These are phyloP conservation scores for Xylaria flabelliformis DNA, from an alignment of 495 filamentous ascomycete species.

Conservation along the genomic window DNA sequence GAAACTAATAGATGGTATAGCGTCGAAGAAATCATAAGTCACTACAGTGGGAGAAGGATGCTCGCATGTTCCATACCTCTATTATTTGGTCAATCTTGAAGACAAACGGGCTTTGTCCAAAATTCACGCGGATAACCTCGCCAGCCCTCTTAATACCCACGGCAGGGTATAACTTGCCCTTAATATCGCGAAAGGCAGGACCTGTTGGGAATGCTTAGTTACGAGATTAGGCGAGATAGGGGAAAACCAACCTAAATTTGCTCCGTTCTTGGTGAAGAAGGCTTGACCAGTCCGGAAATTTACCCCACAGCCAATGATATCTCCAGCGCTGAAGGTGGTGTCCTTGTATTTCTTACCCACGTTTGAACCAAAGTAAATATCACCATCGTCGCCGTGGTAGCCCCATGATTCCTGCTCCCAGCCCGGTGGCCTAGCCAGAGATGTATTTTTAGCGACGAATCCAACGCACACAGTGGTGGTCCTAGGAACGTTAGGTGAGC, in stretches of 20 bases:
- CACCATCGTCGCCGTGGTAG: conserved; percentile 96
- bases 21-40: not conserved
- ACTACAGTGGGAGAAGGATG: not conserved
- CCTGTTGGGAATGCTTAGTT: conserved; percentile 53
- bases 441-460: conserved; percentile 77
- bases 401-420: conserved; percentile 98
- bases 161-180: conserved; percentile 76
- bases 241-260: conserved; percentile 67
- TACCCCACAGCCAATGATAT: conserved; percentile 90
- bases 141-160: conserved; percentile 92
- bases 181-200: conserved; percentile 80
- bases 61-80: conserved; percentile 59
- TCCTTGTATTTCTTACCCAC: conserved; percentile 76
- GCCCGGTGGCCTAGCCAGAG: conserved; percentile 82
- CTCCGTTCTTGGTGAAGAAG: conserved; percentile 96
- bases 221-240: not conserved
- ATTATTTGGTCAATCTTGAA: conserved; percentile 94
- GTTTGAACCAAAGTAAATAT: conserved; percentile 76
- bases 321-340: conserved; percentile 69
- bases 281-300: conserved; percentile 88
- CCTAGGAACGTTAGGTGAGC: conserved; percentile 39
- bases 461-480: conserved; percentile 89
- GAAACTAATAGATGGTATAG: not conserved
- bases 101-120: conserved; percentile 87
- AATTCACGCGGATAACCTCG: conserved; percentile 86